Conservation (phyloP, 2,329 filamentous ascomycete species). For the Chrysoporthe puriensis region DNA sequence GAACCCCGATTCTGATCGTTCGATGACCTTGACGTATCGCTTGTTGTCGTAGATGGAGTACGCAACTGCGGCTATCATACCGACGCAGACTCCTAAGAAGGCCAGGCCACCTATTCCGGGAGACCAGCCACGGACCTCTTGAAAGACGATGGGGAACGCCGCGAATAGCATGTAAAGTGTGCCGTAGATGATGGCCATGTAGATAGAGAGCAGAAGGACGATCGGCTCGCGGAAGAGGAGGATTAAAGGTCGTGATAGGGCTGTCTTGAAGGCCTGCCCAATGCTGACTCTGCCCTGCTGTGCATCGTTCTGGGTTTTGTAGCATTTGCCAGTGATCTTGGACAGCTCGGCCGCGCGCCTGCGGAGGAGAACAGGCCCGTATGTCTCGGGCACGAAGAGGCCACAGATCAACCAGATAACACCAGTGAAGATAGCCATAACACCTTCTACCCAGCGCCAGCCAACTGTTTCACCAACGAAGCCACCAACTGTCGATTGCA, state of each 20-base stretch:
- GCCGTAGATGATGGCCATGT: slow-evolving; percentile 63
- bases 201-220: slow-evolving; percentile 64
- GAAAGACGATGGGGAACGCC: slow-evolving; percentile 65
- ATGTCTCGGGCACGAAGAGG: slow-evolving; percentile 62
- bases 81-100: slow-evolving; percentile 67
- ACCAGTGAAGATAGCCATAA: slow-evolving; percentile 65
- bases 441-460: slow-evolving; percentile 68
- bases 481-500: slow-evolving; percentile 49
- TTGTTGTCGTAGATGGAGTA: slow-evolving; percentile 59
- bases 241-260: slow-evolving; percentile 66
- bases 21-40: slow-evolving; percentile 50
- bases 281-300: slow-evolving; percentile 48
- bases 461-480: slow-evolving; percentile 63
- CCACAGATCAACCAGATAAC: slow-evolving; percentile 58
- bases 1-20: slow-evolving; percentile 51
- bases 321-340: slow-evolving; percentile 57
- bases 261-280: slow-evolving; percentile 55
- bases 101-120: slow-evolving; percentile 62
- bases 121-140: slow-evolving; percentile 59
- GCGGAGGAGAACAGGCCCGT: slow-evolving; percentile 60
- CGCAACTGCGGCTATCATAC: slow-evolving; percentile 60
- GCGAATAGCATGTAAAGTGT: slow-evolving; percentile 60
- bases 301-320: slow-evolving; percentile 53
- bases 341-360: slow-evolving; percentile 55
- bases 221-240: slow-evolving; percentile 70